Base-by-base conservation (phyloP, 345 rosid species). In the Dimocarpus longan region DNA sequence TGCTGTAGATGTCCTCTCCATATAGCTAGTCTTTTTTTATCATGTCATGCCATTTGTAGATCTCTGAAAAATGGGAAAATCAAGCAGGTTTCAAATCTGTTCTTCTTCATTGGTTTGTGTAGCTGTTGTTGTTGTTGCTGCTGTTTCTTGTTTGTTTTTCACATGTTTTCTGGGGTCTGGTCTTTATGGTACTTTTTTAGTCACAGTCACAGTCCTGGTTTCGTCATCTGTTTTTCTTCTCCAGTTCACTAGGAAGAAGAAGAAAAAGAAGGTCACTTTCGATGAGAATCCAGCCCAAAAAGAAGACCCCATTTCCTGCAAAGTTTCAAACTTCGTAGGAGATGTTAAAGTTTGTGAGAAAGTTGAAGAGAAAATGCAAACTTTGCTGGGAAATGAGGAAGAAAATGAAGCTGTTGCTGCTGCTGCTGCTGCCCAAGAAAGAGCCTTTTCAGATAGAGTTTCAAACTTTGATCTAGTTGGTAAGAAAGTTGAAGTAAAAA, bases 151-250 rank as follows among this genome's bases (percentile, higher is more conserved):
- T 62, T n/a, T 87, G 28, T 71, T 85, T 40, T 67, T 83, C 16
- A 71, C 79, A 76, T 64, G 76, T 71, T 81, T 82, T 56, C 74
- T 73, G 42, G 77, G 66, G 43, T 70, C 68, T 68, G 83, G 83
- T 19, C 26, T 79, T 78, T 82, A 59, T 83, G 50, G 10, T 11
- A 46, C 73, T 66, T 70, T 56, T 59, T 66, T 85, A 72, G 52
- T 88, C 43, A 86, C 89, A 52, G 13, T 79, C 32, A 68, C 88
- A 73, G 60, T 87, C 86, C 46, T 88, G 86, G 60, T 81, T 81
- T 76, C 86, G 19, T 83, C 86, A 24, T 80, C 89, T 24, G 48
- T 82, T 80, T 74, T 84, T 78, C 66, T 81, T 11, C 26, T 76
- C 54, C 68, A 15, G 26, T 48, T 81, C 65, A 77, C 84, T 70